Percentiles rank a stretch among this genome's conserved stretches.
Evolutionary conservation across 495 filamentous ascomycete genomes (phyloP).

Genomic region (Penicillium canariense): DNA sequence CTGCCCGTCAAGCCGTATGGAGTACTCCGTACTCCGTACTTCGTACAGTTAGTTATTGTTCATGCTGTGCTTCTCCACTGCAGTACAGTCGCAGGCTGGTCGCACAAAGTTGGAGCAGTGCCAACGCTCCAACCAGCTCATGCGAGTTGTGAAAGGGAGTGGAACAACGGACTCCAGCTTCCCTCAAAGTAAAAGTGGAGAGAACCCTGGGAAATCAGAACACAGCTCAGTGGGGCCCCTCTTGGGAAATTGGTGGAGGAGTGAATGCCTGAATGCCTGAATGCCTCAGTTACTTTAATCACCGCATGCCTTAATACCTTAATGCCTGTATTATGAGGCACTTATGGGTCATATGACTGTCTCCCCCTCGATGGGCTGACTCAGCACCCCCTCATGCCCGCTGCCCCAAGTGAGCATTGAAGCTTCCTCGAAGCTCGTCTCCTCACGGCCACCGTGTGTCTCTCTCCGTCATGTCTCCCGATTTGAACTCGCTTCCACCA

Average conservation of each 20-base stretch:
- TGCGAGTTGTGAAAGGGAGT: background rate
- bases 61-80: background rate
- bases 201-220: no score
- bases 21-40: no score
- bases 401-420: conserved; percentile 1
- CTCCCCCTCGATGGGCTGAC: conserved; percentile 9
- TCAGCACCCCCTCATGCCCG: conserved; percentile 5
- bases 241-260: no score
- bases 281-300: background rate
- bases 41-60: no score
- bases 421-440: conserved; percentile 13
- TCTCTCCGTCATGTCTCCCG: conserved; percentile 55
- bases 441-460: background rate
- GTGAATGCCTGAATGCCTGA: background rate
- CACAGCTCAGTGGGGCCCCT: no score
- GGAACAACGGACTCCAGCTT: background rate
- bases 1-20: background rate
- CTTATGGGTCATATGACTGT: background rate
- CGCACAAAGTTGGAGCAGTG: background rate
- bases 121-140: background rate
- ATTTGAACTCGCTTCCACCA: conserved; percentile 73
- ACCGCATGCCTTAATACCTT: background rate
- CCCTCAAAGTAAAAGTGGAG: background rate
- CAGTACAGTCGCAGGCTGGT: background rate
- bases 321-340: background rate